These are phyloP conservation scores for Suillus fuscotomentosus DNA, from an alignment of 768 basidiomycete genomes.

Conservation along the genomic window DNA sequence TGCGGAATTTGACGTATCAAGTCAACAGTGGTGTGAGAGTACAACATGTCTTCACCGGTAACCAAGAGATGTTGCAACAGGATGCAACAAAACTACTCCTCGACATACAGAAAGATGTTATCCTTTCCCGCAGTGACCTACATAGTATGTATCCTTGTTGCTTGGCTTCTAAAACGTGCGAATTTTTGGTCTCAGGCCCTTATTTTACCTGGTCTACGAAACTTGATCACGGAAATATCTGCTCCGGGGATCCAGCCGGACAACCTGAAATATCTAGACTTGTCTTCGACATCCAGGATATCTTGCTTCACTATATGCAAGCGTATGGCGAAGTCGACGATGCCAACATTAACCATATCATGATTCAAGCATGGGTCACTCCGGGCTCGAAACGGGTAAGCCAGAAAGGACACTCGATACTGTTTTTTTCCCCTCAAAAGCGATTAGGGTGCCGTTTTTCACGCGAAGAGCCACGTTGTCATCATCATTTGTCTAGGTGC, in stretches of 20 bases:
- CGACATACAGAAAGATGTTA: constrained; percentile 36
- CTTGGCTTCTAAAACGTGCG: not conserved
- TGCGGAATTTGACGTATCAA: constrained; percentile 27
- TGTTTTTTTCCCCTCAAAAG: not conserved
- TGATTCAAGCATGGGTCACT: constrained; percentile 42
- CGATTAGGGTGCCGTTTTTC: constrained; percentile 23
- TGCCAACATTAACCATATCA: constrained; percentile 34
- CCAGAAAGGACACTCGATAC: not conserved
- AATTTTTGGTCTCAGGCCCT: constrained; percentile 17
- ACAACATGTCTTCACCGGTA: constrained; percentile 51
- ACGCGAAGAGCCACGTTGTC: constrained; percentile 19
- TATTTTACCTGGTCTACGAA: constrained; percentile 25
- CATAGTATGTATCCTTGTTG: constrained; percentile 17
- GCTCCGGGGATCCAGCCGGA: not conserved
- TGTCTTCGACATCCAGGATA: constrained; percentile 26
- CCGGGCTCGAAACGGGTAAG: constrained; percentile 37
- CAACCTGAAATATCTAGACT: constrained; percentile 18
- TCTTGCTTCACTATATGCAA: constrained; percentile 30
- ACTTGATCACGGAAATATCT: constrained; percentile 6
- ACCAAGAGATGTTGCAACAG: constrained; percentile 38
- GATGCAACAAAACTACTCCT: constrained; percentile 37
- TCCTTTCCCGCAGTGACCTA: constrained; percentile 18
- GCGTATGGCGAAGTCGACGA: constrained; percentile 35
- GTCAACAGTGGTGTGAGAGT: constrained; percentile 24
- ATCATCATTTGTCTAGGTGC: constrained; percentile 26